phyloP scores from a whole-genome alignment of 225 moss, liverwort and hornwort species.

The Polytrichum commune region DNA sequence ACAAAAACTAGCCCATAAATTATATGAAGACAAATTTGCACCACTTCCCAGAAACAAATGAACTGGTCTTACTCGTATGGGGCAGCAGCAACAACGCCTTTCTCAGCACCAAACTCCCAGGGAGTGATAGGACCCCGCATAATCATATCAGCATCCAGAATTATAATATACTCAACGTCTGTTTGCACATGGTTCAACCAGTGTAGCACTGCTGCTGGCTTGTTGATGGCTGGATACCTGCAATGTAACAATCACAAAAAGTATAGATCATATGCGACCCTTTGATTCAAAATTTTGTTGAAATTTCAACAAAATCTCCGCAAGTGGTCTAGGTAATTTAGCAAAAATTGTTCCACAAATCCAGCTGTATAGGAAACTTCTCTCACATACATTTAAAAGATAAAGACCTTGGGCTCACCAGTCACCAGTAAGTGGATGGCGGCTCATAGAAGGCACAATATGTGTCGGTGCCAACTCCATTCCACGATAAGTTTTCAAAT shows the following conservation, averaged over 20 bases:
- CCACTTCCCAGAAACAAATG: neutral
- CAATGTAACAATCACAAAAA: slow-evolving; percentile 8
- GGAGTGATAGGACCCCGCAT: slow-evolving; percentile 78
- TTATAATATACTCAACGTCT: slow-evolving; percentile 84
- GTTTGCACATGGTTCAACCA: slow-evolving; percentile 90
- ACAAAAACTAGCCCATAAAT: neutral
- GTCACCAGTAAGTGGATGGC: slow-evolving; percentile 84
- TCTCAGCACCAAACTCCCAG: slow-evolving; percentile 84
- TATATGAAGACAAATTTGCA: neutral
- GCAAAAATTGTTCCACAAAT: too few species aligned
- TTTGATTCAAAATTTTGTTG: too few species aligned
- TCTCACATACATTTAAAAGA: neutral
- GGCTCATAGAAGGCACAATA: slow-evolving; percentile 87
- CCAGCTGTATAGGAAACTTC: neutral
- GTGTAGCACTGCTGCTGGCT: slow-evolving; percentile 92
- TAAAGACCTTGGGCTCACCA: slow-evolving; percentile 28
- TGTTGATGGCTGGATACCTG: slow-evolving; percentile 98
- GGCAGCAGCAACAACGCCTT: slow-evolving; percentile 76
- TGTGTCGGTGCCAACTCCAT: slow-evolving; percentile 77
- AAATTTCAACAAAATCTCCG: too few species aligned
- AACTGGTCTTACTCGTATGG: slow-evolving; percentile 66
- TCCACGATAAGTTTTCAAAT: slow-evolving; percentile 58
- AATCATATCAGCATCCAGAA: slow-evolving; percentile 96
- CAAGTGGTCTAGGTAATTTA: too few species aligned
- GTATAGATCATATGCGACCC: neutral